Percentiles rank a stretch among this genome's conserved stretches.
These are phyloP conservation scores for Fennellomyces sp. DNA, from an alignment of 371 early-diverging fungal genomes.

Conservation along the genomic window DNA sequence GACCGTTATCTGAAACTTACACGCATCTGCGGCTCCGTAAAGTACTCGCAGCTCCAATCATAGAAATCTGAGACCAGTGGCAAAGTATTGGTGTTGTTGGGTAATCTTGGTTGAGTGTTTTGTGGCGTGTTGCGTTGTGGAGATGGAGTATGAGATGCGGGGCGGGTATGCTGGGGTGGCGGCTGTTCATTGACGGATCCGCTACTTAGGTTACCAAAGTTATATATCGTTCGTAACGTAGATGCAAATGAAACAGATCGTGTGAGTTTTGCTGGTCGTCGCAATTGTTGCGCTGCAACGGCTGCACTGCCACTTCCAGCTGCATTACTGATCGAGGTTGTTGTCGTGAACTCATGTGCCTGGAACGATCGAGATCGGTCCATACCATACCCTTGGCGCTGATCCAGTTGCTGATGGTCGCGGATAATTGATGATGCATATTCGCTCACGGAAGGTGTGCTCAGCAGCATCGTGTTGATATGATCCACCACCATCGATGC, in stretches of 20 bases:
- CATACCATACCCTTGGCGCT: slow-evolving; percentile 5
- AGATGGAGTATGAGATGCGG: not conserved
- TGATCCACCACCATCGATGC: slow-evolving; percentile 76
- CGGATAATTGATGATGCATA: slow-evolving; percentile 38
- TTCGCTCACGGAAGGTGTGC: slow-evolving; percentile 38
- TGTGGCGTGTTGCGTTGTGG: slow-evolving; percentile 10
- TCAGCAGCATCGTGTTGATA: slow-evolving; percentile 59
- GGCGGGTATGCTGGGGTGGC: slow-evolving; percentile 12
- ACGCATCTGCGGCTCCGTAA: slow-evolving; percentile 89
- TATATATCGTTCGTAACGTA: slow-evolving; percentile 51
- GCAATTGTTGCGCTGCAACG: slow-evolving; percentile 7
- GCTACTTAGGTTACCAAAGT: slow-evolving; percentile 36
- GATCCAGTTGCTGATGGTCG: slow-evolving; percentile 16
- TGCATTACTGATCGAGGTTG: not conserved
- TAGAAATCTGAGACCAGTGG: slow-evolving; percentile 70
- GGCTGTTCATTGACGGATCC: slow-evolving; percentile 15
- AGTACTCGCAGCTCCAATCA: slow-evolving; percentile 88
- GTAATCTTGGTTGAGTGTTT: slow-evolving; percentile 7
- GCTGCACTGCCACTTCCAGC: slow-evolving; percentile 11
- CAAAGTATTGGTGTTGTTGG: slow-evolving; percentile 21
- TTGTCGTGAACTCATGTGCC: slow-evolving; percentile 10
- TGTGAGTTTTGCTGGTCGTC: slow-evolving; percentile 40
- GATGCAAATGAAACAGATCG: slow-evolving; percentile 55
- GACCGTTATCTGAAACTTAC: slow-evolving; percentile 31
- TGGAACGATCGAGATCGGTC: slow-evolving; percentile 31